Evolutionary conservation across 495 filamentous ascomycete species (phyloP), one percentile per base, ranked within the genome.

Genomic region (Penicillium turbatum): DNA sequence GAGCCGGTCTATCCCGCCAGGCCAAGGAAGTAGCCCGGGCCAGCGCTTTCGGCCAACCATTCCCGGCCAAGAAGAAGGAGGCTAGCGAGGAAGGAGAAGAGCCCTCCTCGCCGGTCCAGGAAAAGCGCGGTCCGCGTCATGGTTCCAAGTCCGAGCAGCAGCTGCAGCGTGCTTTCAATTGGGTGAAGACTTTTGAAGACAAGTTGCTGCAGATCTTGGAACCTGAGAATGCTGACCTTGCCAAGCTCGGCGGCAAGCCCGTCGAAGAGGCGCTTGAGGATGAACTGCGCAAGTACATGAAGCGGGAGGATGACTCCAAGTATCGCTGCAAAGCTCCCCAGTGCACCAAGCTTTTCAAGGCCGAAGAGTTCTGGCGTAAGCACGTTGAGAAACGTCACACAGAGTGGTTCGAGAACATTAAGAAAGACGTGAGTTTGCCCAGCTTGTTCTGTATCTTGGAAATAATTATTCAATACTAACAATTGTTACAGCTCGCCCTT

Each of bases 181-280:
- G 95, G 95, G 95, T 97, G n/a, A 92, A 86, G 72, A 96, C 92
- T 0, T 99, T 95, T 62, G 93, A 99, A 64, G 93, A 99, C 58
- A 99, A 97, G 75, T 78, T 97, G 48, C 75, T 89, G 65, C 90
- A 93, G 66, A 87, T 95, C 36, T 76, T 99, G 16, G 91, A 97
- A 63, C 92, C 92, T 6, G 88, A 96, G 26, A 83, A 82, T 50
- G 89, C 88, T 34, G 90, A 96, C 61, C 73, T 97, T 44, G 71
- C 70, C 63, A 97, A 96, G 70, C 81, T 99, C 21, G 93, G 95
- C 38, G 93, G 93, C 7, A 92, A 88, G 70, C 82, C 89, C 3
- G 73, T 89, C 4, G 88, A 95, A 5, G 90, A 96, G 59, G 90
- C 86, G 2, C 54, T 97, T 13, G 83, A 89, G 48, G 92, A 96